Evolutionary conservation across 2,329 filamentous ascomycete species (phyloP).

Genomic region (Pseudogymnoascus sp.): DNA sequence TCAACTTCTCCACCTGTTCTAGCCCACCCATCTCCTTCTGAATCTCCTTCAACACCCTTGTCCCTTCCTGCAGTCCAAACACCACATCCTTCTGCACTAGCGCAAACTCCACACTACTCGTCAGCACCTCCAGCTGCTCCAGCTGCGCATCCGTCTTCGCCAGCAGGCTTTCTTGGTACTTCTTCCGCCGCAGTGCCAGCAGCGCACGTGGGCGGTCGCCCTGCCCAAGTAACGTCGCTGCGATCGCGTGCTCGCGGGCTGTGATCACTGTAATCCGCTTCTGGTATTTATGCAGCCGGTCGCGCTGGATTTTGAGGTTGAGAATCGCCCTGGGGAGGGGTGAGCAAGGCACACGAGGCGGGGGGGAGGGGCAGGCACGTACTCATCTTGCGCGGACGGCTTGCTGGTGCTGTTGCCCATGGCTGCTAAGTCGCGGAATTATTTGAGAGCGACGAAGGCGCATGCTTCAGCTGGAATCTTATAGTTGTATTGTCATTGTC

Average conservation of each 20-base stretch:
- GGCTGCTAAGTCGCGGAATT: constrained; percentile 12
- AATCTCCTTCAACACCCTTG: constrained; percentile 80
- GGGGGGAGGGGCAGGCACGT: constrained; percentile 26
- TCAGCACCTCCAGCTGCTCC: constrained; percentile 86
- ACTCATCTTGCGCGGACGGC: constrained; percentile 82
- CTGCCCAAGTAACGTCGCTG: constrained; percentile 70
- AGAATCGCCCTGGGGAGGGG: constrained; percentile 69
- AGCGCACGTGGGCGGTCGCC: constrained; percentile 77
- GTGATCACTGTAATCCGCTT: constrained; percentile 81
- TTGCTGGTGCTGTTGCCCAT: constrained; percentile 66
- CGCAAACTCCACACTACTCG: constrained; percentile 86
- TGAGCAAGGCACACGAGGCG: constrained; percentile 13
- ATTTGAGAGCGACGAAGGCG: not conserved
- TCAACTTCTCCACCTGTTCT: constrained; percentile 87
- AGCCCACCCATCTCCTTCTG: constrained; percentile 93
- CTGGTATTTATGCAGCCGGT: constrained; percentile 95
- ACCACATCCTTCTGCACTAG: constrained; percentile 94
- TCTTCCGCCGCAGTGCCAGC: constrained; percentile 85
- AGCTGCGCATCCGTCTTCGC: constrained; percentile 87
- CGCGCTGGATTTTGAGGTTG: constrained; percentile 94
- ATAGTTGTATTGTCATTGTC: constrained; percentile 11
- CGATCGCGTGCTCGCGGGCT: constrained; percentile 78
- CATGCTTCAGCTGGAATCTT: not conserved
- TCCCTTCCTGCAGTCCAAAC: constrained; percentile 87
- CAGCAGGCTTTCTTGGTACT: constrained; percentile 89